Percentiles rank a stretch among this genome's conserved stretches.
phyloP scores from a whole-genome alignment of 441 rosid genomes.

The Erodium chrysanthum region DNA sequence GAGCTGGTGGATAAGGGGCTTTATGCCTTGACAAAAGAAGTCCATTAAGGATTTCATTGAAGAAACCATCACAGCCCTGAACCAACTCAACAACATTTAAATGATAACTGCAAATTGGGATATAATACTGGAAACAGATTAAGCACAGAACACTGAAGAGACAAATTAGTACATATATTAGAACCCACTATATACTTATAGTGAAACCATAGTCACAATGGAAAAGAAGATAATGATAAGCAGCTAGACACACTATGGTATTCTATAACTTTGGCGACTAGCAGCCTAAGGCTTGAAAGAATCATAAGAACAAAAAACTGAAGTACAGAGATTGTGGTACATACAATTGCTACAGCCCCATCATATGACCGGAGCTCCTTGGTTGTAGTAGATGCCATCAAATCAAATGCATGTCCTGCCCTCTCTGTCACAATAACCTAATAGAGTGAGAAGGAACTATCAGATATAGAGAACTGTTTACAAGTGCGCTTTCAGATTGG shows the following conservation, averaged over 20 bases:
- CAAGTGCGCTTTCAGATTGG: background rate
- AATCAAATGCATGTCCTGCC: constrained; percentile 84
- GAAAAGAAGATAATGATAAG: background rate
- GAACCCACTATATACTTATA: background rate
- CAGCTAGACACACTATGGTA: constrained; percentile 9
- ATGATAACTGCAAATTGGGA: background rate
- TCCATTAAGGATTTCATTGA: constrained; percentile 82
- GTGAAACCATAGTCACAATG: background rate
- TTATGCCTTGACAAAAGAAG: constrained; percentile 68
- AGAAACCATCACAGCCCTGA: constrained; percentile 98
- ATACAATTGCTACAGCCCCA: constrained; percentile 81
- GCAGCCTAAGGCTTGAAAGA: constrained; percentile 6
- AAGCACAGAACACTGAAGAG: background rate
- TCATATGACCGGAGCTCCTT: constrained; percentile 61
- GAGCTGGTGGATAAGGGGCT: constrained; percentile 73
- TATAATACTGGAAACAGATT: constrained; percentile 1
- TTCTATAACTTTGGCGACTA: constrained; percentile 6
- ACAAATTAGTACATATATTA: background rate
- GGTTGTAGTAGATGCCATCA: constrained; percentile 42
- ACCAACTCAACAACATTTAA: constrained; percentile 16
- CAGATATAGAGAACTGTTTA: background rate
- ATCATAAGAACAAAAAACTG: background rate
- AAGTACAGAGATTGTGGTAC: constrained; percentile 20
- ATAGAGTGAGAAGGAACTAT: constrained; percentile 16
- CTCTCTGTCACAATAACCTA: constrained; percentile 77